Base-by-base conservation (phyloP, 2,329 filamentous ascomycete genomes). In the Botrytis galanthina region DNA sequence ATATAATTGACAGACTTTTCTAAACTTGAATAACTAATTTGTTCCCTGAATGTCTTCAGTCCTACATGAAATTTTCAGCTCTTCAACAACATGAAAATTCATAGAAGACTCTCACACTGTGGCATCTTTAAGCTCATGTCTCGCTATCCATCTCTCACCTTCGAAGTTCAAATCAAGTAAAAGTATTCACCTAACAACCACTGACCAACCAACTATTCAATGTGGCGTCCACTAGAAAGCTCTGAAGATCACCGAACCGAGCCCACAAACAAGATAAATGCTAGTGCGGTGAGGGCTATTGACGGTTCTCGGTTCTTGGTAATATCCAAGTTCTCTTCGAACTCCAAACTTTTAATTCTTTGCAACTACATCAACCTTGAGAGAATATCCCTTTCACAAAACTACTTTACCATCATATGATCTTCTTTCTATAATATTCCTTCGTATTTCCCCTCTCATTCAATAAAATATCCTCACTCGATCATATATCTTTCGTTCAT, bases 31-130 rank as follows among this genome's bases (percentile, higher is more conserved):
- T n/a, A 26, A 48, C 9, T 14, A 14, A 48, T 1, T 48, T 26
- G 8, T 12, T 5, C 16, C 20, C 1, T n/a, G 20, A 2, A 61
- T 26, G 1, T 26, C 4, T 3, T n/a, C 18, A 39, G 35, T 26
- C 22, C 5, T 14, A 3, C 1, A 1, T n/a, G 12, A 4, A 14
- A n/a, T n/a, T 0, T 0, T n/a, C 26, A 26, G 4, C 1, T 48
- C 22, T 48, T 48, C 5, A 7, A 48, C 12, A 9, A 4, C 1
- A 26, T 48, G 26, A 2, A 5, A 5, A 10, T 48, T 26, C 4
- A 48, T 4, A 20, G 7, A 44, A 20, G 6, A 20, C 42, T 44
- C 3, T 44, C 18, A 46, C 18, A 16, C 1, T 46, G 44, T 8
- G 22, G 4, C 1, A n/a, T n/a, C 48, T 4, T 54, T 16, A 29